A percentile compares a stretch with the other conserved stretches of the same genome.
Evolutionary conservation across 192 early-diverging fungal genomes (phyloP).

Genomic region (Rhizophagus sp.): DNA sequence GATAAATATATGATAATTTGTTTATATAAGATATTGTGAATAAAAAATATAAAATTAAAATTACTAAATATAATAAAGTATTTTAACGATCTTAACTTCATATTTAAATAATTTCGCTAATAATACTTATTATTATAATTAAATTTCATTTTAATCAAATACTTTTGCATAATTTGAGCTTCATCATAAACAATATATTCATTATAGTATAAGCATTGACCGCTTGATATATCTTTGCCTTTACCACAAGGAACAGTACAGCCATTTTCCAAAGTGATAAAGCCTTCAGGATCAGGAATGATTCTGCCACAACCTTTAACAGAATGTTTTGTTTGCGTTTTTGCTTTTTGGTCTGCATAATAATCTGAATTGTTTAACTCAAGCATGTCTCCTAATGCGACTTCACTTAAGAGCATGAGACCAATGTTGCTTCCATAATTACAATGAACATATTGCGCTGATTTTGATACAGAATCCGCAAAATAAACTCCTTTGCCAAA

Average conservation of each 20-base stretch:
- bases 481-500: slow-evolving; percentile 87
- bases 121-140: slow-evolving; percentile 10
- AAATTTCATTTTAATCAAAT: slow-evolving; percentile 52
- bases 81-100: no score
- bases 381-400: slow-evolving; percentile 65
- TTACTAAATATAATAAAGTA: no score
- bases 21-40: no score
- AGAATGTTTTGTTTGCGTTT: slow-evolving; percentile 50
- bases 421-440: slow-evolving; percentile 41
- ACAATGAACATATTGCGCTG: slow-evolving; percentile 68
- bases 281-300: slow-evolving; percentile 53
- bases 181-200: slow-evolving; percentile 81
- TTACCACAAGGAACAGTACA: slow-evolving; percentile 54
- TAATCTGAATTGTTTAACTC: slow-evolving; percentile 51
- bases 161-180: slow-evolving; percentile 70
- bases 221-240: not conserved
- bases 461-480: slow-evolving; percentile 78
- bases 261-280: slow-evolving; percentile 46
- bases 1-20: no score
- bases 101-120: no score
- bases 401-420: slow-evolving; percentile 77
- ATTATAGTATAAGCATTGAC: slow-evolving; percentile 58
- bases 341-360: slow-evolving; percentile 47
- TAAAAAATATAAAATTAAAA: no score
- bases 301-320: slow-evolving; percentile 66